Percentiles rank a stretch among this genome's conserved stretches.
phyloP scores from a whole-genome alignment of 163 green algal genomes.

The Trebouxiophyceae sp. region DNA sequence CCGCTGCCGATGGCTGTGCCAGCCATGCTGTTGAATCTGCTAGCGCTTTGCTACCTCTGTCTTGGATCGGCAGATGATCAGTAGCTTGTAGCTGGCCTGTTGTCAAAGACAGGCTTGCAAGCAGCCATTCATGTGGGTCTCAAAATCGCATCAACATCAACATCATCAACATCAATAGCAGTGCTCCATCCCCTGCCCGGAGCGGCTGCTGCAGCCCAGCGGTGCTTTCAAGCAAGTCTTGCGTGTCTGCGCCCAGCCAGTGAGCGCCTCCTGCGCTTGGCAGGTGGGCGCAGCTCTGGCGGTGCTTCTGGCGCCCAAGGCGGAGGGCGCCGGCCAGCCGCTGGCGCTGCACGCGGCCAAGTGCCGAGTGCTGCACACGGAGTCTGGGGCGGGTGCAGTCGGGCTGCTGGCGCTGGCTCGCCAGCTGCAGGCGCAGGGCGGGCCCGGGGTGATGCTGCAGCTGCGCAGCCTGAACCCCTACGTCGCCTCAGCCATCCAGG shows the following conservation, averaged over 20 bases:
- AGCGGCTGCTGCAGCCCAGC: too few relatives aligned
- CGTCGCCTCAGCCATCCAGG: constrained; percentile 28
- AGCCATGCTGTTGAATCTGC: too few relatives aligned
- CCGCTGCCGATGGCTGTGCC: too few relatives aligned
- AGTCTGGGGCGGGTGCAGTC: constrained; percentile 59
- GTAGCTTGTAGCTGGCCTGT: too few relatives aligned
- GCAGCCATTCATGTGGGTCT: too few relatives aligned
- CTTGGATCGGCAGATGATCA: too few relatives aligned
- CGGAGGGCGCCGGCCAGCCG: constrained; percentile 3
- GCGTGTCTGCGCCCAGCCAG: background rate
- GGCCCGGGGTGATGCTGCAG: constrained; percentile 36
- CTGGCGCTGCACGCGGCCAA: constrained; percentile 45
- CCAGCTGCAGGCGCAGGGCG: background rate
- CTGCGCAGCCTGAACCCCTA: constrained; percentile 69
- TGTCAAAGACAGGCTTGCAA: too few relatives aligned
- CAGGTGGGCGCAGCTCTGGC: constrained; percentile 51
- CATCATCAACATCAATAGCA: too few relatives aligned
- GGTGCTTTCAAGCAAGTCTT: too few relatives aligned
- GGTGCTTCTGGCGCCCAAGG: constrained; percentile 21
- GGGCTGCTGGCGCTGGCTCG: constrained; percentile 37
- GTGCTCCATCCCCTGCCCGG: too few relatives aligned
- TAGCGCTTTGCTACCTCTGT: too few relatives aligned
- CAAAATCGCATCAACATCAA: too few relatives aligned
- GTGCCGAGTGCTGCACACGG: constrained; percentile 66
- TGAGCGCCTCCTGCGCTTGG: background rate